Base-by-base conservation (phyloP, 306 rosid genomes). In the Castanea mollissima region DNA sequence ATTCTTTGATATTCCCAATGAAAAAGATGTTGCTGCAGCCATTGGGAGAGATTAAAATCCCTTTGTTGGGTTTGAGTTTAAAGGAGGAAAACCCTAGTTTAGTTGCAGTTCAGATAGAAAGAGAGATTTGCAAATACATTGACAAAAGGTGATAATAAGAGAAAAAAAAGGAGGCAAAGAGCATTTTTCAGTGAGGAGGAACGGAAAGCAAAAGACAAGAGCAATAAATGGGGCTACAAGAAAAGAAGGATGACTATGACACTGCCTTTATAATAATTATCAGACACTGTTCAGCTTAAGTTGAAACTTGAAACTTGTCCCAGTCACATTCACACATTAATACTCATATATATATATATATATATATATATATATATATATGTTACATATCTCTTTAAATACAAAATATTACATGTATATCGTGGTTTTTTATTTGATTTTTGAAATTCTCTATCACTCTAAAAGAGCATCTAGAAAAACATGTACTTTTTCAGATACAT, bases 91-190 rank as follows among this genome's bases (percentile, higher is more conserved):
- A 87, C 97, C 98, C 97, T 91, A 88, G 85, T 74, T 80, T 41
- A 41, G 46, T 41, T 85, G 86, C 67, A 69, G 82, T 88, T 81
- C 70, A 79, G 59, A 57, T 29, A 83, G 74, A 78, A 71, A 81
- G 86, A 76, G 78, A 82, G 81, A 84, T 74, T 80, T 86, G 86
- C 87, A 80, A 78, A 81, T 59, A 86, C 78, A 86, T 86, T 88
- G 88, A 74, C 69, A 78, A 88, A 59, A 76, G 74, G 82, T 76
- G 69, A 77, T 80, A 83, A 86, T 57, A 80, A 75, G 63, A 75
- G 80, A 86, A 79, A 80, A 69, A 74, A 85, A 74, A 77, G 84
- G 93, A 80, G 94, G 90, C 98, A 93, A 89, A 86, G 86, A 90
- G 93, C 92, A 90, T 58, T 88, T 49, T 87, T 83, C 76, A 46